Evolutionary conservation across 768 basidiomycete genomes (phyloP), one percentile per base, ranked within the genome.

Genomic region (Strobilomyces dryophilus): DNA sequence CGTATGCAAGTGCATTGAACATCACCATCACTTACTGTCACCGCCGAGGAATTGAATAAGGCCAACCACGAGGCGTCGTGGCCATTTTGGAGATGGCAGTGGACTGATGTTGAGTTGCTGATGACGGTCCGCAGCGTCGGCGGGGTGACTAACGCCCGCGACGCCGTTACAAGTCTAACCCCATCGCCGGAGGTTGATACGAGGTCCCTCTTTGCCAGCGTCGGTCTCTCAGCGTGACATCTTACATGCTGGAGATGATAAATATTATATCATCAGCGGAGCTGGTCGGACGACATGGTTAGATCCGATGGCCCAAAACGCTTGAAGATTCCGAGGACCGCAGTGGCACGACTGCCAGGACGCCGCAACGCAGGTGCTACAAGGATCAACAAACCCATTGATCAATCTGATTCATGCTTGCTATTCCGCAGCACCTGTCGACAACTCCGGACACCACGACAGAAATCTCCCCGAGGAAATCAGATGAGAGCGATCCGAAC

Each of bases 221-320:
- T n/a, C 36, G 7, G 20, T 39, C 37, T 43, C 15, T 42, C 21
- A 42, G 6, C 8, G 26, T 10, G n/a, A n/a, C 20, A 20, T 42
- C 46, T 58, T 59, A 60, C 58, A 55, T 24, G 26, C 8, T 29
- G 5, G 2, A 14, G 31, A 40, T 55, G 44, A 61, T 59, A n/a
- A n/a, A n/a, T n/a, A 24, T 4, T 24, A 24, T 24, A 26, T 51
- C 49, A 57, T 60, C 48, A 8, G 21, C 26, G 29, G 10, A 37
- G 18, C 8, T 15, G 36, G 46, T 48, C 59, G 59, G 47, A 46
- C 20, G 58, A 40, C 29, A 39, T 46, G 52, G 36, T 45, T 32
- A 18, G 7, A 45, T 54, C 29, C 29, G 29, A 29, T 57, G 57
- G 56, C n/a, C n/a, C n/a, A n/a, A n/a, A n/a, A n/a, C n/a, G n/a